These are phyloP conservation scores for Inosperma sp. DNA, from an alignment of 768 basidiomycete genomes.

Conservation along the genomic window DNA sequence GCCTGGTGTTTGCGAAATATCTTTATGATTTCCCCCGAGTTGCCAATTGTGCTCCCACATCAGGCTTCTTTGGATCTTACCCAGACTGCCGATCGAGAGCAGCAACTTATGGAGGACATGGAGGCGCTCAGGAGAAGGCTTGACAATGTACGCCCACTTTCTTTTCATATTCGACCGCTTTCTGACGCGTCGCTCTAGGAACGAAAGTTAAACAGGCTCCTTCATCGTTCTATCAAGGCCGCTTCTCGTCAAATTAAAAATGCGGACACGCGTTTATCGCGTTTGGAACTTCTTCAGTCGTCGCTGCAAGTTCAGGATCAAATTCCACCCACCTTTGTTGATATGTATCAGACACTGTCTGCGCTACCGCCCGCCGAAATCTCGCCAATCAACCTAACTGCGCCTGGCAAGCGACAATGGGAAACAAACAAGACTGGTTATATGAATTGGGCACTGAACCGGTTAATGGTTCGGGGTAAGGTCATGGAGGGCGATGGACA, in stretches of 20 bases:
- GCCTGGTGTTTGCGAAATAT: constrained; percentile 87
- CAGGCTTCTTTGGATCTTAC: constrained; percentile 70
- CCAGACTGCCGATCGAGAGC: constrained; percentile 37
- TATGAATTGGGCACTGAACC: constrained; percentile 67
- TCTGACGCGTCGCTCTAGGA: constrained; percentile 38
- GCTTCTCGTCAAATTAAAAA: constrained; percentile 44
- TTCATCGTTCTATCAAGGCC: constrained; percentile 47
- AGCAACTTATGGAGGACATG: constrained; percentile 61
- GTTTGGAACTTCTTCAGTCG: constrained; percentile 29
- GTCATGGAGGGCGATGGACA: constrained; percentile 6
- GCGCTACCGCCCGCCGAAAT: constrained; percentile 42
- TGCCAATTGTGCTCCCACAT: constrained; percentile 72
- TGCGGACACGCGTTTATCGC: constrained; percentile 44
- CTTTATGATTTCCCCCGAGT: constrained; percentile 66
- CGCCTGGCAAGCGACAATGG: constrained; percentile 72
- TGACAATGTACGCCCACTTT: constrained; percentile 53
- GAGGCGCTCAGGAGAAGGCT: constrained; percentile 62
- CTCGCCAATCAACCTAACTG: constrained; percentile 34
- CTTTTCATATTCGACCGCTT: constrained; percentile 4
- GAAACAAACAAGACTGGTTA: constrained; percentile 73
- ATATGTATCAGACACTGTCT: constrained; percentile 45
- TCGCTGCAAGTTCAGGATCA: constrained; percentile 35
- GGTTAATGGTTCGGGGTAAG: constrained; percentile 37
- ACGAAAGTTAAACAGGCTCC: constrained; percentile 57
- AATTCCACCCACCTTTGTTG: constrained; percentile 38